A percentile compares a stretch with the other conserved stretches of the same genome.
These are phyloP conservation scores for Collybiopsis confluens DNA, from an alignment of 768 basidiomycete genomes.

Conservation along the genomic window DNA sequence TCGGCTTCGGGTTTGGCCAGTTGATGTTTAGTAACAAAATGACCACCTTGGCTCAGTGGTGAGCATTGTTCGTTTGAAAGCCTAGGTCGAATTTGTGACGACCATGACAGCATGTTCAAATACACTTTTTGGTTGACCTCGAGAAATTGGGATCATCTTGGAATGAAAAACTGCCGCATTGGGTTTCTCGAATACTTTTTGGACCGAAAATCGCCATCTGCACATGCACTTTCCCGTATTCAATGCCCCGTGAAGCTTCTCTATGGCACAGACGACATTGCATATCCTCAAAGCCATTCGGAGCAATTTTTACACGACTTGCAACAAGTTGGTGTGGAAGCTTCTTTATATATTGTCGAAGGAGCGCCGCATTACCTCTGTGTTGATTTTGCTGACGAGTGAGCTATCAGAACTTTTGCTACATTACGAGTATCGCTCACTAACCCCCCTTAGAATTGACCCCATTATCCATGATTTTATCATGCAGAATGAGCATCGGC, in stretches of 20 bases:
- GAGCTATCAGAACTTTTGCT: background rate
- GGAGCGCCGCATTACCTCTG: conserved; percentile 18
- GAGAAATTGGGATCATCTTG: background rate
- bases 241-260: background rate
- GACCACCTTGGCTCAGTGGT: background rate
- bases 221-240: background rate
- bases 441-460: background rate
- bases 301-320: conserved; percentile 16
- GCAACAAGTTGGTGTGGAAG: conserved; percentile 16
- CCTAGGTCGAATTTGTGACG: background rate
- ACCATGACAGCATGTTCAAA: background rate
- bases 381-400: conserved; percentile 8
- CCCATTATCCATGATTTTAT: background rate
- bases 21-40: conserved; percentile 3
- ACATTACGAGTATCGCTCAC: background rate
- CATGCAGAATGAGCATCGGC: background rate
- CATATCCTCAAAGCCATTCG: conserved; percentile 14
- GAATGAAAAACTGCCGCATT: background rate
- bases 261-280: conserved; percentile 18
- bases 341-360: conserved; percentile 9
- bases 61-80: background rate
- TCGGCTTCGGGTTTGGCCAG: background rate
- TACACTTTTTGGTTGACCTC: background rate
- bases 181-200: background rate
- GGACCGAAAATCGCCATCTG: background rate